phyloP scores from a whole-genome alignment of 352 stramenopile genomes.

The Phytophthora pistaciae region DNA sequence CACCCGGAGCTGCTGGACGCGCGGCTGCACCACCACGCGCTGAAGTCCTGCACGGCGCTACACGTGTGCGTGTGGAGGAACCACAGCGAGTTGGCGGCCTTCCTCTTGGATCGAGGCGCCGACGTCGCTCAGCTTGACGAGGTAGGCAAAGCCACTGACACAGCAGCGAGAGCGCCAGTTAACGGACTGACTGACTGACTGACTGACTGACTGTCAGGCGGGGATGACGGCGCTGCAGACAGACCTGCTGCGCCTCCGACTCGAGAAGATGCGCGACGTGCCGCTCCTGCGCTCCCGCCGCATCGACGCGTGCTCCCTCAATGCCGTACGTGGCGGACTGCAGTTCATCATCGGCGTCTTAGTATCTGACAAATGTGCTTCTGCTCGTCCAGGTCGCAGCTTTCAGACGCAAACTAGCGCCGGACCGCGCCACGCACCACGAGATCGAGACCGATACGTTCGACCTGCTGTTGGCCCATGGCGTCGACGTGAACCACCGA shows the following conservation, averaged over 20 bases:
- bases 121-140: background rate
- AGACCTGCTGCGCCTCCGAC: background rate
- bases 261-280: background rate
- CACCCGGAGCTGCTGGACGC: background rate
- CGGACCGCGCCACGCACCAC: background rate
- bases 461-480: background rate
- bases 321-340: background rate
- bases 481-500: background rate
- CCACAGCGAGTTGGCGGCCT: background rate
- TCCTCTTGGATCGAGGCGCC: background rate
- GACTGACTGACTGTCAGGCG: background rate
- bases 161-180: background rate
- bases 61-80: background rate
- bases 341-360: background rate
- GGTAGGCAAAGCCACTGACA: background rate
- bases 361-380: background rate
- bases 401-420: background rate
- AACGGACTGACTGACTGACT: background rate
- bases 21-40: background rate
- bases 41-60: background rate
- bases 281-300: background rate
- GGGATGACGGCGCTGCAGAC: constrained; percentile 2
- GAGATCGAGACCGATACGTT: background rate
- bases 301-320: background rate
- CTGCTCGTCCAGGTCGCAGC: background rate